Conservation (phyloP, 2,329 filamentous ascomycete species). For the Macrophomina tecta region DNA sequence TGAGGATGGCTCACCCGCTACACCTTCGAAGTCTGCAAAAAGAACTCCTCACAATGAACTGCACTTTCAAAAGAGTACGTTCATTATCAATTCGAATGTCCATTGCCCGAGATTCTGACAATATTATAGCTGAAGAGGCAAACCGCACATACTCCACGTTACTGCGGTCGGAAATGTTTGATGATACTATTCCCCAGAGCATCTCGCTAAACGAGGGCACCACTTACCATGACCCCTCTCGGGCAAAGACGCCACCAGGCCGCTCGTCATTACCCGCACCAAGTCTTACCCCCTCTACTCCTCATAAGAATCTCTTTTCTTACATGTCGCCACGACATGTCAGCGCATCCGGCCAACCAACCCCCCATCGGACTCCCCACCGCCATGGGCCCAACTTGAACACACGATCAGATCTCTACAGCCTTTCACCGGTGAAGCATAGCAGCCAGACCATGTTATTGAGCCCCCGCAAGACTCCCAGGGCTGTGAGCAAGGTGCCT, state of each 20-base stretch:
- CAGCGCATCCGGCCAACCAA: conserved; percentile 73
- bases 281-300: conserved; percentile 86
- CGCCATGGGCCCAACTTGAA: conserved; percentile 88
- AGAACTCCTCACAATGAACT: conserved; percentile 87
- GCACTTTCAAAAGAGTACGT: conserved; percentile 82
- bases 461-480: conserved; percentile 84
- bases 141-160: conserved; percentile 91
- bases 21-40: conserved; percentile 83
- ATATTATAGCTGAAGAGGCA: conserved; percentile 79
- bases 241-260: conserved; percentile 81
- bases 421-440: conserved; percentile 89
- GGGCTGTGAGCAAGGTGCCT: conserved; percentile 92
- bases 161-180: conserved; percentile 90
- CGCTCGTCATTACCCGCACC: conserved; percentile 71
- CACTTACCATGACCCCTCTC: conserved; percentile 67
- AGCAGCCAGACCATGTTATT: conserved; percentile 93
- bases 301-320: conserved; percentile 95
- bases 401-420: conserved; percentile 91
- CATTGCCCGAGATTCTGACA: conserved; percentile 20
- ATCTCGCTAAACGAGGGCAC: conserved; percentile 66
- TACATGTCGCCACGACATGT: conserved; percentile 78
- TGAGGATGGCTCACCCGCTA: conserved; percentile 91
- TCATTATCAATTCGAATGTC: background rate
- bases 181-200: conserved; percentile 83
- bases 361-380: conserved; percentile 86